Conservation (phyloP, 768 basidiomycete genomes). For the Cystobasidium ongulense region DNA sequence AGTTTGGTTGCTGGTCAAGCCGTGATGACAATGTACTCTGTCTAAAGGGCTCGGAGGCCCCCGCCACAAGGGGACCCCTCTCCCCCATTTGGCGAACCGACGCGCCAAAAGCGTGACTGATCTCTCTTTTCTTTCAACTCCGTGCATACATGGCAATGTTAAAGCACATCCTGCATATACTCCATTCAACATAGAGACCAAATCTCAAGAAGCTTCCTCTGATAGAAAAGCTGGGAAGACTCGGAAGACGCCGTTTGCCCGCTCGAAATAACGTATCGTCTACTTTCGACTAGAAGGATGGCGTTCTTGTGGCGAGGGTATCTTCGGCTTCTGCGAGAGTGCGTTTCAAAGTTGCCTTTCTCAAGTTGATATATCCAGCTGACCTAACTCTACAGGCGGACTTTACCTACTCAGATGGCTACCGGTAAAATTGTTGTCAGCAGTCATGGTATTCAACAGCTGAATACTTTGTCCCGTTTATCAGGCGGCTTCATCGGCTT, state of each 20-base stretch:
- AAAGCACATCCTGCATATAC: not conserved
- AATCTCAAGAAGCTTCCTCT: not conserved
- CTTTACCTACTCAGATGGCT: constrained; percentile 40
- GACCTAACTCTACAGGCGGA: constrained; percentile 7
- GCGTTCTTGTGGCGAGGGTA: constrained; percentile 19
- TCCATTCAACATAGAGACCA: too few relatives aligned
- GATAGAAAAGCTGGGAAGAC: not conserved
- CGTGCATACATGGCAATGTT: not conserved
- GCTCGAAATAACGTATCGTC: not conserved
- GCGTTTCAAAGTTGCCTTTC: constrained; percentile 4
- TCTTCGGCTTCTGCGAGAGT: constrained; percentile 26
- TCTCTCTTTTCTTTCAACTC: not conserved
- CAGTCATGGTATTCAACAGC: not conserved
- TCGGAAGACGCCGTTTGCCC: not conserved
- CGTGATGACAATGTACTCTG: too few relatives aligned
- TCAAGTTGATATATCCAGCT: not conserved
- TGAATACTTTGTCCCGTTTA: not conserved
- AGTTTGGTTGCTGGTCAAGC: not conserved
- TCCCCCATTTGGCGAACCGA: not conserved
- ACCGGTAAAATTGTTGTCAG: constrained; percentile 22
- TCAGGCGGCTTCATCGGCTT: constrained; percentile 24
- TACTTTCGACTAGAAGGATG: not conserved
- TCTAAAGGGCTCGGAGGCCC: too few relatives aligned
- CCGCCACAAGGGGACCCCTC: not conserved
- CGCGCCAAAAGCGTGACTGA: not conserved